Evolutionary conservation across 2,329 filamentous ascomycete genomes (phyloP).

Genomic region (Colletotrichum sidae): DNA sequence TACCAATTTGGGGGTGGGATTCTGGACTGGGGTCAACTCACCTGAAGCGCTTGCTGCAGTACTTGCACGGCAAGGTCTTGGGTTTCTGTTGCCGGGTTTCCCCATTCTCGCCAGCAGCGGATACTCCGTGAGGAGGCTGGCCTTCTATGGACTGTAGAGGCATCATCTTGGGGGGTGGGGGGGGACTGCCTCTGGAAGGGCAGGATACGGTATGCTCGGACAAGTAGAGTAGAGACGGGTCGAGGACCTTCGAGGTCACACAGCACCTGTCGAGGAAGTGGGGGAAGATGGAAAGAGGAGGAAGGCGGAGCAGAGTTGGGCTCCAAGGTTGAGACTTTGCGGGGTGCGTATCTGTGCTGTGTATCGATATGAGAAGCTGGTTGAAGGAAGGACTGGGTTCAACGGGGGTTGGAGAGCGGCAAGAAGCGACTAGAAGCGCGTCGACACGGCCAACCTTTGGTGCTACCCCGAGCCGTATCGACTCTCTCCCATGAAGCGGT

Average conservation of each 20-base stretch:
- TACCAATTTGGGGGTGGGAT: conserved; percentile 32
- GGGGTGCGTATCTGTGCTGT: conserved; percentile 27
- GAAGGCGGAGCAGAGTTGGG: conserved; percentile 34
- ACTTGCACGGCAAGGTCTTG: conserved; percentile 72
- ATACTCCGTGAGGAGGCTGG: conserved; percentile 46
- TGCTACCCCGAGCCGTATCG: conserved; percentile 13
- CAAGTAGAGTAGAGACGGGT: conserved; percentile 25
- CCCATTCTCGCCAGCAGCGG: conserved; percentile 57
- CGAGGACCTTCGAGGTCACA: conserved; percentile 46
- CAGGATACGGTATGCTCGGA: conserved; percentile 37
- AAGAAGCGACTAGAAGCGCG: background rate
- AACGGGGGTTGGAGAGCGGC: conserved; percentile 11
- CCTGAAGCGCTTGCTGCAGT: conserved; percentile 73
- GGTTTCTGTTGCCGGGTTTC: conserved; percentile 69
- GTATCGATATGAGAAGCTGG: conserved; percentile 23
- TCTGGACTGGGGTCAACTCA: conserved; percentile 50
- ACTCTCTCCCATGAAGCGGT: conserved; percentile 23
- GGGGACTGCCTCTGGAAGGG: conserved; percentile 21
- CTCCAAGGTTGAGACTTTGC: conserved; percentile 29
- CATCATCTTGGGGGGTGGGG: conserved; percentile 57
- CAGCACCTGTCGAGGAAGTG: conserved; percentile 44
- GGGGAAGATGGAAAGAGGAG: conserved; percentile 37
- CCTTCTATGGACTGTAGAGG: conserved; percentile 65
- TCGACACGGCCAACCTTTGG: conserved; percentile 8
- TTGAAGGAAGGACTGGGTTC: conserved; percentile 11